Evolutionary conservation across 345 rosid species (phyloP), one percentile per base, ranked within the genome.

Genomic region (Eucalyptus virginea): DNA sequence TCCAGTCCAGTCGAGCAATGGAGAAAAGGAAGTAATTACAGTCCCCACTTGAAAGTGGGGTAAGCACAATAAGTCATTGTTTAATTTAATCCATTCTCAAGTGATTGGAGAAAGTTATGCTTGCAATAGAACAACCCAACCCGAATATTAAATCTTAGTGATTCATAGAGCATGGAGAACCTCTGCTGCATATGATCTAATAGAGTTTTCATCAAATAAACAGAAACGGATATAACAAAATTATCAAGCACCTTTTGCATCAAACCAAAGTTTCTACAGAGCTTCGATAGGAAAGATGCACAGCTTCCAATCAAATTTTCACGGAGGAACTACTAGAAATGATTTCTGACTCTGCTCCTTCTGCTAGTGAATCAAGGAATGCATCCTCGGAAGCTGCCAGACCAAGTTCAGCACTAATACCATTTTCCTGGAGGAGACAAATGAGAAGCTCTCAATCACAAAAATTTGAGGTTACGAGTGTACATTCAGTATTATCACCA

Each of bases 381-480:
- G 97, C 98, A 91, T 97, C 99, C 92, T 96, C 97, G 28, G 99
- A 97, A 91, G 98, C 99, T 89, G 98, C 96, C 88, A 98, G 94
- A 87, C 99, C 99, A 54, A 98, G 93, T 92, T 98, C 99, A 88
- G 97, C 97, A 94, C 94, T 98, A 86, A 98, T 98, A 91, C 94
- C 91, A 92, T 90, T 91, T 62, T 93, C 97, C 99, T 98, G 93
- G 87, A 89, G 89, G 86, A 80, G 91, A 89, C 89, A 87, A 86
- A 90, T 56, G 87, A 89, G 90, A 40, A 19, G 72, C 28, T 67
- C 65, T 85, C 60, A 9, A 48, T 15, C 54, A 48, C 30, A 45
- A 88, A 88, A 47, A 77, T 6, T 37, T 24, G 24, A 77, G 28
- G 83, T 77, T 37, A 19, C 26, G 11, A 77, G 56, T 34, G 32